Evolutionary conservation across 192 early-diverging fungal genomes (phyloP).

Genomic region (Spizellomyces sp.): DNA sequence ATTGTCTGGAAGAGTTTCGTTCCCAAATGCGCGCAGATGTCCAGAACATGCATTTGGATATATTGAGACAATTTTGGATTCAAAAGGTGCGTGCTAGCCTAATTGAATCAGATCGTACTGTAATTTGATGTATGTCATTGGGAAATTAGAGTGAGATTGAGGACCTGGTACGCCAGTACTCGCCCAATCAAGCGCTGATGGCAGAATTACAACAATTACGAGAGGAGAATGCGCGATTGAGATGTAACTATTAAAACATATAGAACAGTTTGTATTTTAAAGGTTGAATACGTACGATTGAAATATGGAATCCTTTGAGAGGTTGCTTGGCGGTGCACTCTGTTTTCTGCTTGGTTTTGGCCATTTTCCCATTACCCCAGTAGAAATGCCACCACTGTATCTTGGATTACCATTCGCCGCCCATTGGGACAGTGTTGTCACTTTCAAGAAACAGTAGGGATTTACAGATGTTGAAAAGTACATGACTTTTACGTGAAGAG

Average conservation of each 20-base stretch:
- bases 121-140: conserved; percentile 7
- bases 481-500: too few species aligned
- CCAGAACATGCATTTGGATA: conserved; percentile 72
- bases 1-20: conserved; percentile 61
- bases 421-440: too few species aligned
- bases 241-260: conserved; percentile 22
- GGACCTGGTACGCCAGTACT: conserved; percentile 52
- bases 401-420: too few species aligned
- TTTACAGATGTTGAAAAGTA: too few species aligned
- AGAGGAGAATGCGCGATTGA: conserved; percentile 62
- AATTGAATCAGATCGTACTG: not conserved
- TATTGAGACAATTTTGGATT: conserved; percentile 68
- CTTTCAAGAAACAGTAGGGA: too few species aligned
- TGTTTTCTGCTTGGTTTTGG: too few species aligned
- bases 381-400: too few species aligned
- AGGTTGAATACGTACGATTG: not conserved
- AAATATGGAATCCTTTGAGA: too few species aligned
- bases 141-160: conserved; percentile 56
- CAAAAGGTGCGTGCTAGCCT: conserved; percentile 52
- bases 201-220: conserved; percentile 55
- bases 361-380: too few species aligned
- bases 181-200: conserved; percentile 48
- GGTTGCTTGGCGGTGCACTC: too few species aligned
- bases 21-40: conserved; percentile 59
- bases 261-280: not conserved